Evolutionary conservation across 306 rosid species (phyloP).

Genomic region (Pterocarpus macrocarpus): DNA sequence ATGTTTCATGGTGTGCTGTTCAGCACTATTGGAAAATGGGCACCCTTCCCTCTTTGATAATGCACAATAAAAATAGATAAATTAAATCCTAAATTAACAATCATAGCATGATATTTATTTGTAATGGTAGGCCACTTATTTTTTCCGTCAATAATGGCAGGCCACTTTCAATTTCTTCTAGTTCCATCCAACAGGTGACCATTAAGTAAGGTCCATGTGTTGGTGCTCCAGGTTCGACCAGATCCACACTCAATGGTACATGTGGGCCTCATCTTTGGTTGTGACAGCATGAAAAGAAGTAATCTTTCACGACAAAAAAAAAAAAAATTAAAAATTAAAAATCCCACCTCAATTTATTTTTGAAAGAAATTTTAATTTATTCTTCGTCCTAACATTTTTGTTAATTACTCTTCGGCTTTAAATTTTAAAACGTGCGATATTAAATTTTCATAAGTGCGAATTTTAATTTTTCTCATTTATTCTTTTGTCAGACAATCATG

Average conservation of each 20-base stretch:
- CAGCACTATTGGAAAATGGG: background rate
- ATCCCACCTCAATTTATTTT: background rate
- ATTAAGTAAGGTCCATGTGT: background rate
- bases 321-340: too few relatives aligned
- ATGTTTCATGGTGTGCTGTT: slow-evolving; percentile 23
- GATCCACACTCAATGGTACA: background rate
- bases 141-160: too few relatives aligned
- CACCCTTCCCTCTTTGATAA: background rate
- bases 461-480: too few relatives aligned
- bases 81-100: too few relatives aligned
- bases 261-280: background rate
- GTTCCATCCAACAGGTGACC: background rate
- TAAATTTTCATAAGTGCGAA: too few relatives aligned
- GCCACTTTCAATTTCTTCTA: background rate
- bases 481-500: too few relatives aligned
- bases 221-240: background rate
- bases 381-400: too few relatives aligned
- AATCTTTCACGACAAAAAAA: too few relatives aligned
- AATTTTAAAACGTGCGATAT: too few relatives aligned
- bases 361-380: too few relatives aligned
- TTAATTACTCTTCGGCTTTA: too few relatives aligned
- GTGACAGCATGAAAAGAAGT: background rate
- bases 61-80: background rate
- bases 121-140: background rate
- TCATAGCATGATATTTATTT: background rate